Percentiles rank a stretch among this genome's conserved stretches.
These are phyloP conservation scores for Aquilaria sinensis DNA, from an alignment of 345 rosid genomes.

Conservation along the genomic window DNA sequence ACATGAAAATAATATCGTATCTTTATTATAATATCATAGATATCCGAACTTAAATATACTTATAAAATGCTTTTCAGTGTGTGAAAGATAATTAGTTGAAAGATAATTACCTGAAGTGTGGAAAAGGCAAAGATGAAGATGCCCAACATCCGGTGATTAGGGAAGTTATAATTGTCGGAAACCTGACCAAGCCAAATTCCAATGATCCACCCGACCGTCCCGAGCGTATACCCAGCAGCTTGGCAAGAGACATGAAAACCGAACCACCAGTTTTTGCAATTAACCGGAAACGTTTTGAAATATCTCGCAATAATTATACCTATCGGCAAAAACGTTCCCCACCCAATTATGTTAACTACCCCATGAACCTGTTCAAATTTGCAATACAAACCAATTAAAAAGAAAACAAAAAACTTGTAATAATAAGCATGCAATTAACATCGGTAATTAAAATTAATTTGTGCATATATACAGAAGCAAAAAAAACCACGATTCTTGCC, in stretches of 20 bases:
- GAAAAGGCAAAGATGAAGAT: constrained; percentile 41
- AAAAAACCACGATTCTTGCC: constrained; percentile 16
- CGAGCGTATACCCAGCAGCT: constrained; percentile 32
- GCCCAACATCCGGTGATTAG: constrained; percentile 25
- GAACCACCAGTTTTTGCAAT: constrained; percentile 14
- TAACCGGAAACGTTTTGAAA: constrained; percentile 21
- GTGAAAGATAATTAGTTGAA: background rate
- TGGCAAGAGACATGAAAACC: constrained; percentile 29
- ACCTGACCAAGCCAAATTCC: constrained; percentile 38
- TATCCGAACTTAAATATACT: background rate
- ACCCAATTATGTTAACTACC: constrained; percentile 38
- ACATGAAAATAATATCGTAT: too few species aligned
- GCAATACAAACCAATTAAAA: too few species aligned
- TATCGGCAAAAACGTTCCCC: constrained; percentile 43
- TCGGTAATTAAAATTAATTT: background rate
- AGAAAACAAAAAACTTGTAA: background rate
- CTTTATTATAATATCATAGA: too few species aligned
- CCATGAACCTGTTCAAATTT: constrained; percentile 38
- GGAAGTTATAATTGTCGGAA: constrained; percentile 30
- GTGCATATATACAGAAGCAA: background rate
- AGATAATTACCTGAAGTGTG: constrained; percentile 34
- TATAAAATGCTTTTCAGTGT: too few species aligned
- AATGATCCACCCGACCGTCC: constrained; percentile 34
- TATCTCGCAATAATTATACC: constrained; percentile 51
- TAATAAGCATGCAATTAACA: background rate